Conservation (phyloP, 345 rosid species). For the Pseudoturritis turrita region DNA sequence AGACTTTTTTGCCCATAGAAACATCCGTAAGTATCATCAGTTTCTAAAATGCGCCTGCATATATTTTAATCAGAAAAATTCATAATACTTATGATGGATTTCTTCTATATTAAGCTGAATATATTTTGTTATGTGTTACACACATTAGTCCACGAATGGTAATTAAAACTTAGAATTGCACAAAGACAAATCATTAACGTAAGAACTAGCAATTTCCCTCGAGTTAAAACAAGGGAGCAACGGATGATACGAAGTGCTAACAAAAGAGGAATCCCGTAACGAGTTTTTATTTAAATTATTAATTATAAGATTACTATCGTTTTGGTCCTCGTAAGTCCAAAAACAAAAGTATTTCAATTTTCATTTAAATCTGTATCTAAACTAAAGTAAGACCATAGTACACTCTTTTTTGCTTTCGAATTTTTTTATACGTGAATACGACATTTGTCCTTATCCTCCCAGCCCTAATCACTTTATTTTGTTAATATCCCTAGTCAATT, state of each 20-base stretch:
- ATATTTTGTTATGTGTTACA: not conserved
- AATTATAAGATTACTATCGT: not conserved
- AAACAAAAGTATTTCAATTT: not conserved
- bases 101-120: not conserved
- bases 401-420: not conserved
- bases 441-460: slow-evolving; percentile 25
- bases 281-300: not conserved
- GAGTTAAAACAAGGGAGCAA: not conserved
- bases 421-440: not conserved
- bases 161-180: not conserved
- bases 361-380: not conserved
- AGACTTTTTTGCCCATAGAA: not conserved
- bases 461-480: not conserved
- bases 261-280: not conserved
- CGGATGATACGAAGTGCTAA: not conserved
- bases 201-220: not conserved
- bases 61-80: no score
- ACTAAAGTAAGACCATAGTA: not conserved
- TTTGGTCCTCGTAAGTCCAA: not conserved
- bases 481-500: not conserved
- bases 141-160: not conserved
- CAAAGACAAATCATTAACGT: not conserved
- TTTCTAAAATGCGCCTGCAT: no score
- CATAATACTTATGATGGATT: no score
- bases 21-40: no score